Percentiles rank a stretch among this genome's conserved stretches.
phyloP scores from a whole-genome alignment of 805 yeast species.

The Kuraishia floccosa region DNA sequence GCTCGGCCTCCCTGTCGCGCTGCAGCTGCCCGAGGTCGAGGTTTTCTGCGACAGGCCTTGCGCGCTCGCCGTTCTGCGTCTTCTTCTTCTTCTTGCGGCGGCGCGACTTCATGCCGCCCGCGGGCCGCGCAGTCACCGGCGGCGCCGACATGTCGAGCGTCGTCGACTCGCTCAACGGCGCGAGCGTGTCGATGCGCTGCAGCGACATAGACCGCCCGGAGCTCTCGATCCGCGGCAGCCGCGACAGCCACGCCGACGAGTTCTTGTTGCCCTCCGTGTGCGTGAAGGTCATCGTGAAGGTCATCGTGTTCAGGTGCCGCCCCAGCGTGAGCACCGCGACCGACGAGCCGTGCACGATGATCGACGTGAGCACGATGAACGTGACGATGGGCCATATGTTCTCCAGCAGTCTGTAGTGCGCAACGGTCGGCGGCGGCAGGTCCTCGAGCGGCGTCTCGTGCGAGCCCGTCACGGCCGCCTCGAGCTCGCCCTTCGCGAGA shows the following conservation, averaged over 20 bases:
- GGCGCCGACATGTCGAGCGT: slow-evolving; percentile 13
- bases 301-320: slow-evolving; percentile 81
- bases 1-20: slow-evolving; percentile 1
- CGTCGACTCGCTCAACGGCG: slow-evolving; percentile 8
- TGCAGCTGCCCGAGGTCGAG: slow-evolving; percentile 19
- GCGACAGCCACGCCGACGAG: slow-evolving; percentile 66
- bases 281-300: slow-evolving; percentile 85
- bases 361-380: slow-evolving; percentile 40
- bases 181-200: slow-evolving; percentile 68
- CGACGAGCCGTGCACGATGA: slow-evolving; percentile 52
- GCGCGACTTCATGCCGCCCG: slow-evolving; percentile 61
- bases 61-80: slow-evolving; percentile 16
- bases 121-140: slow-evolving; percentile 57
- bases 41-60: slow-evolving; percentile 19
- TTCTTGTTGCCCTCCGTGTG: slow-evolving; percentile 43
- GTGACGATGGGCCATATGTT: slow-evolving; percentile 40
- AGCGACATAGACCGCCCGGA: slow-evolving; percentile 69
- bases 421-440: slow-evolving; percentile 13
- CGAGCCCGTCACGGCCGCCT: slow-evolving; percentile 22
- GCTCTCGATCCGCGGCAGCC: slow-evolving; percentile 72
- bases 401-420: slow-evolving; percentile 18
- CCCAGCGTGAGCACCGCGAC: slow-evolving; percentile 59
- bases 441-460: slow-evolving; percentile 20
- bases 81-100: slow-evolving; percentile 14
- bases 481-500: slow-evolving; percentile 20